Base-by-base conservation (phyloP, 352 stramenopile species). In the Globisporangium uncinulatum region DNA sequence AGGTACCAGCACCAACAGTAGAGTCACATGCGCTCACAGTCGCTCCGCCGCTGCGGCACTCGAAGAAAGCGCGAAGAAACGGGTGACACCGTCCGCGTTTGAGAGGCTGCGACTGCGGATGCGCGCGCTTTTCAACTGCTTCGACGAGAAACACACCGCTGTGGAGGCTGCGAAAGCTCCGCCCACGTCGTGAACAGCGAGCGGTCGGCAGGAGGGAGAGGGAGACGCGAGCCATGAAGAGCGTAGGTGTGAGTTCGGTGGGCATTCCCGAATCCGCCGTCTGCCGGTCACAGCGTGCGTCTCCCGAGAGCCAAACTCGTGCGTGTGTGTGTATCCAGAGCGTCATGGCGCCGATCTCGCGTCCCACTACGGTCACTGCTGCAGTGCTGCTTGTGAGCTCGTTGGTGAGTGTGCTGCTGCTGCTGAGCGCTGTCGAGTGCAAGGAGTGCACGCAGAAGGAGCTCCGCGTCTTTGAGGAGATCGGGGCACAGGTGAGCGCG, bases 381-480 rank as follows among this genome's bases (percentile, higher is more conserved):
- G 34, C 6, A 39, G 19, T 59, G 31, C 9, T 21, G 37, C 24
- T 52, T 9, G 24, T 55, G 6, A 13, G 61, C 47, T 39, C 63
- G 3, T 15, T 24, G 3, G 0, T 64, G 15, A 11, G 71, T 29
- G 2, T 76, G 37, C 10, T 53, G 2, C n/a, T 71, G 15, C 47
- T 49, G 15, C 20, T 56, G 20, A 13, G 51, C 24, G 39, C 45
- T 11, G 20, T 37, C 10, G 19, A 24, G 36, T 9, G 20, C 32
- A 69, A 66, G 15, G 39, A 49, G 32, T 86, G 76, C 48, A 66
- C 73, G 20, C 39, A 60, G 13, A 70, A 69, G 36, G 62, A 85
- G 3, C 56, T 85, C 31, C 54, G 54, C n/a, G 67, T 78, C 32
- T 87, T 89, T 54, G 69, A 77, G 2, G 58, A 75, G 13, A 67